Evolutionary conservation across 176 grass and related monocot genomes (phyloP).

Genomic region (Eremochloa ophiuroides): DNA sequence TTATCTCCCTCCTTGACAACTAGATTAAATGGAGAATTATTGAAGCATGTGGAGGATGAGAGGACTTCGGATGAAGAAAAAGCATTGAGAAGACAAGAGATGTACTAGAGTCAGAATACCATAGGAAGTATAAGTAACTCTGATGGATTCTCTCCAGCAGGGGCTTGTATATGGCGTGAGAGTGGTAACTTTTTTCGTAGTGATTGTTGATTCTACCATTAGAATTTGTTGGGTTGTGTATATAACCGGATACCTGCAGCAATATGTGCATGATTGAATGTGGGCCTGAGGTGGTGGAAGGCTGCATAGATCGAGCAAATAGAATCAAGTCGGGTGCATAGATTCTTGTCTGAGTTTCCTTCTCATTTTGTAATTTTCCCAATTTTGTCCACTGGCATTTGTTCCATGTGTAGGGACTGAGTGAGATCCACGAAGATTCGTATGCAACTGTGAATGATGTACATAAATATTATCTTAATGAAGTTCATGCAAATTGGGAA

Average conservation of each 20-base stretch:
- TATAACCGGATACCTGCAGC: neutral
- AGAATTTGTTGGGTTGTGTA: constrained; percentile 14
- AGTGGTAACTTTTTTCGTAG: neutral
- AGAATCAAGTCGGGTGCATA: neutral
- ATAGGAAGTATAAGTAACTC: neutral
- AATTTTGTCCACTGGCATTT: constrained; percentile 32
- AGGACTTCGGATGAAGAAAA: constrained; percentile 55
- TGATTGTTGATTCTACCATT: neutral
- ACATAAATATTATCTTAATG: neutral
- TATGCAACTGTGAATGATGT: constrained; percentile 7
- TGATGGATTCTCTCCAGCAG: neutral
- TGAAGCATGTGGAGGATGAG: constrained; percentile 58
- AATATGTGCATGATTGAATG: neutral
- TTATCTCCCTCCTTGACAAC: constrained; percentile 74
- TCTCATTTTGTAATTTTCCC: neutral
- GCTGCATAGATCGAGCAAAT: neutral
- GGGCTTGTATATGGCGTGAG: neutral
- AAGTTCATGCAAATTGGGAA: neutral
- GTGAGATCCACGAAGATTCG: neutral
- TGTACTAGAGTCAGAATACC: constrained; percentile 29
- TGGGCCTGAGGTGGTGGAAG: neutral
- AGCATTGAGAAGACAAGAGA: constrained; percentile 56
- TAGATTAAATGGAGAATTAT: constrained; percentile 65
- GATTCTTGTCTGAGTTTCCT: constrained; percentile 10
- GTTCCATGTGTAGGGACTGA: neutral